These are phyloP conservation scores for Crithidia acanthocephali DNA, from an alignment of 208 protist genomes.

Conservation along the genomic window DNA sequence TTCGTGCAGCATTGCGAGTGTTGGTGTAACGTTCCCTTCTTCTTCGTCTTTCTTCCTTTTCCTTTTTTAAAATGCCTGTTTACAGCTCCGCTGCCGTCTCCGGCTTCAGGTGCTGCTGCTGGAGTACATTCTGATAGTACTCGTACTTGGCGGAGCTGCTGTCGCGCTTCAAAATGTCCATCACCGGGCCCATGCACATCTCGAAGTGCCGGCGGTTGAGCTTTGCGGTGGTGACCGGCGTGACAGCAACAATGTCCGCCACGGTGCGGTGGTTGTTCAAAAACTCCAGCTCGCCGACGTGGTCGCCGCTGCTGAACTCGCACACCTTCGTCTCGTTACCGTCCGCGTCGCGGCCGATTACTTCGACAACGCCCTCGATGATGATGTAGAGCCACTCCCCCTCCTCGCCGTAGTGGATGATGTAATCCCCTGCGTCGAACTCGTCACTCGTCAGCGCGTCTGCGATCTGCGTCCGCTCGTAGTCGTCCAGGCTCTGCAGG, in stretches of 20 bases:
- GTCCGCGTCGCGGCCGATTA: constrained; percentile 79
- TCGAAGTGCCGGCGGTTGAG: constrained; percentile 93
- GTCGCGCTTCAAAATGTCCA: constrained; percentile 89
- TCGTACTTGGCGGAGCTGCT: constrained; percentile 81
- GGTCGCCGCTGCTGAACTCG: constrained; percentile 82
- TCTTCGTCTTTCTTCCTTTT: neutral
- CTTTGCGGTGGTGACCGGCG: constrained; percentile 85
- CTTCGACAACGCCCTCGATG: constrained; percentile 84
- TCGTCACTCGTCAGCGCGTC: constrained; percentile 89
- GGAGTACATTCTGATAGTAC: constrained; percentile 91
- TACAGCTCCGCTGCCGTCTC: neutral
- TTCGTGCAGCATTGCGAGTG: too few species aligned
- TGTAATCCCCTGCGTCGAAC: constrained; percentile 78
- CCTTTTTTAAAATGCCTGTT: too few species aligned
- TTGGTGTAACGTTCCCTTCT: neutral
- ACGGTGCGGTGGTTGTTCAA: constrained; percentile 89
- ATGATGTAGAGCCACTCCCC: constrained; percentile 94
- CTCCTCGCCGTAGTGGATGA: constrained; percentile 87
- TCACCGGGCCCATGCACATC: constrained; percentile 92
- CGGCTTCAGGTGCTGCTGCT: constrained; percentile 41
- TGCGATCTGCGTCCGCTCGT: constrained; percentile 89
- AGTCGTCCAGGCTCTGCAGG: constrained; percentile 75
- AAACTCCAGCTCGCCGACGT: constrained; percentile 92
- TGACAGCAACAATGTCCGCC: constrained; percentile 80
- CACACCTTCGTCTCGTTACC: constrained; percentile 80